Percentiles rank a stretch among this genome's conserved stretches.
Evolutionary conservation across 495 filamentous ascomycete genomes (phyloP).

Genomic region (Opeltia flavorubescens): DNA sequence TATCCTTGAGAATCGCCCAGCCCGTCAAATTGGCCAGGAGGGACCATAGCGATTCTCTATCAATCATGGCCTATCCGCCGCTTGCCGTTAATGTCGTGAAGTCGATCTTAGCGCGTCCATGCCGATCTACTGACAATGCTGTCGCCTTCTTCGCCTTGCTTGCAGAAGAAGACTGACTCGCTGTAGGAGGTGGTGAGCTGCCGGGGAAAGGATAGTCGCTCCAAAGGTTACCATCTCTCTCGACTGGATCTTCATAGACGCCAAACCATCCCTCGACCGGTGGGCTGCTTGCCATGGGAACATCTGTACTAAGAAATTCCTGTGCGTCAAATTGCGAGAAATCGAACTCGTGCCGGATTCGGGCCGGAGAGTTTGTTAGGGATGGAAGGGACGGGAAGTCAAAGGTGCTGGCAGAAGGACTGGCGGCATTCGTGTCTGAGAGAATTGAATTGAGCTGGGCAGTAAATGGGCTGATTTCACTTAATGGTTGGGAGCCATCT

Average conservation of each 20-base stretch:
- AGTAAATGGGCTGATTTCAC: slow-evolving; percentile 38
- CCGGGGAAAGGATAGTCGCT: slow-evolving; percentile 7
- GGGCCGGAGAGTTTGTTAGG: slow-evolving; percentile 23
- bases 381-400: slow-evolving; percentile 26
- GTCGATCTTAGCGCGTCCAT: not conserved
- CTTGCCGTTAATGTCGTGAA: not conserved
- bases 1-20: no score
- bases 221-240: slow-evolving; percentile 7
- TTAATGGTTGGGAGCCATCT: slow-evolving; percentile 6
- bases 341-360: slow-evolving; percentile 14
- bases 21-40: no score
- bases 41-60: not conserved
- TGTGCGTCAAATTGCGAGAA: slow-evolving; percentile 21
- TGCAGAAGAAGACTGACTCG: slow-evolving; percentile 1
- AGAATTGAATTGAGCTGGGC: slow-evolving; percentile 45
- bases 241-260: slow-evolving; percentile 24
- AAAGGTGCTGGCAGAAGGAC: slow-evolving; percentile 18
- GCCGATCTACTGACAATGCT: not conserved
- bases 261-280: slow-evolving; percentile 22
- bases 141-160: not conserved
- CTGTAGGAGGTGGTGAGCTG: slow-evolving; percentile 5
- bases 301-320: slow-evolving; percentile 33
- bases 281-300: slow-evolving; percentile 39
- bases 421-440: slow-evolving; percentile 36
- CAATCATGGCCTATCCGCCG: not conserved